Base-by-base conservation (phyloP, 176 grass and related monocot genomes). In the Typha latifolia region DNA sequence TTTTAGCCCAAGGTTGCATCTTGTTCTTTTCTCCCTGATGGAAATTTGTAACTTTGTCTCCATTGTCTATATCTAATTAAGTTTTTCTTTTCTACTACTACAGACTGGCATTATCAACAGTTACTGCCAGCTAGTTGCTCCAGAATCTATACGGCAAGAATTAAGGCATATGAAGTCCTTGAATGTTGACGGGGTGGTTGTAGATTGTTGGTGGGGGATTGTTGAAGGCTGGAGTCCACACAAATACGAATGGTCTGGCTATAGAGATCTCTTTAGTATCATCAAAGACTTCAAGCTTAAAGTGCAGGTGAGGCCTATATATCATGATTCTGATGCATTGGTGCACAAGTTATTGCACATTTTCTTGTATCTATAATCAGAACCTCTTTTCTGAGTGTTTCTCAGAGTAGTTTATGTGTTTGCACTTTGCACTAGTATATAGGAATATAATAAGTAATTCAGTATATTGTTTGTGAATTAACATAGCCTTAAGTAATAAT, bases 141-240 rank as follows among this genome's bases (percentile, higher is more conserved):
- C 85, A 73, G 88, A 91, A 80, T 77, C 85, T 68, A 48, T 89
- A 47, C 85, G 85, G 0, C 29, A 86, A 74, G 87, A 96, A 75
- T 77, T 96, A 80, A 86, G 78, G 75, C 82, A 79, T 77, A 49
- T 91, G 50, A 91, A 96, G 68, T 82, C 88, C 66, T 84, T 89
- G 73, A 91, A 82, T 77, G 85, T 96, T 63, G 88, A 96, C 68
- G 92, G 92, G 49, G 88, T 91, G 67, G 34, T 91, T 82, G 82
- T 96, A 64, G 80, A 88, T 37, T 96, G 88, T 72, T 96, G 88
- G 88, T 96, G 92, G 92, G 85, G 88, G 64, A 82, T 91, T 71
- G 92, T 89, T 48, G 92, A 96, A 91, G 88, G 85, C 24, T 91
- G 92, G 92, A 88, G 59, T 77, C 85, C 92, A 77, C 75, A 66